A percentile compares a stretch with the other conserved stretches of the same genome.
Evolutionary conservation across 2,329 filamentous ascomycete genomes (phyloP).

Genomic region (Stemphylium lycopersici): DNA sequence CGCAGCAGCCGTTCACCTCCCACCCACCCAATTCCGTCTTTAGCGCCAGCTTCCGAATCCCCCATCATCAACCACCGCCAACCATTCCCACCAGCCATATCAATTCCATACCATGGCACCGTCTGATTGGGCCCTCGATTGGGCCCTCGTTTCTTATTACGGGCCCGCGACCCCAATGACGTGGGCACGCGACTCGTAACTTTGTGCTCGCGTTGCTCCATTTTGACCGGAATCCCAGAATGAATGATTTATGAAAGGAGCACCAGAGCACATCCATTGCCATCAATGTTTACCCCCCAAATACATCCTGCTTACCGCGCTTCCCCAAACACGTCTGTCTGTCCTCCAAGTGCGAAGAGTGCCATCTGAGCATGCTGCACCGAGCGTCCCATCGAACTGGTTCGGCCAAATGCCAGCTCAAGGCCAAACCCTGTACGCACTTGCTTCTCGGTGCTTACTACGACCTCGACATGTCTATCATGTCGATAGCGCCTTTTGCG

Average conservation of each 20-base stretch:
- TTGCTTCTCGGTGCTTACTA: constrained; percentile 18
- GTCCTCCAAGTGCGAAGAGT: no score
- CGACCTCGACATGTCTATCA: constrained; percentile 34
- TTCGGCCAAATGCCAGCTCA: background rate
- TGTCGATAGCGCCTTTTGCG: constrained; percentile 34
- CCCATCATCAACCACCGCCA: constrained; percentile 8
- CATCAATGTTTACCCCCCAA: no score
- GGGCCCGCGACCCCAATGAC: constrained; percentile 11
- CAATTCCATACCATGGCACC: constrained; percentile 7
- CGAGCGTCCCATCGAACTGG: background rate
- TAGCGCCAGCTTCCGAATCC: constrained; percentile 7
- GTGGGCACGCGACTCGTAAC: constrained; percentile 12
- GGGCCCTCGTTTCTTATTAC: background rate
- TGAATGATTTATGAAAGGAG: background rate
- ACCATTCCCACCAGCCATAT: constrained; percentile 7
- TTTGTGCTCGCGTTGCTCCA: background rate
- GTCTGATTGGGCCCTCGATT: constrained; percentile 7
- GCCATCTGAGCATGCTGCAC: background rate
- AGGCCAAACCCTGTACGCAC: background rate
- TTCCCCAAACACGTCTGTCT: no score
- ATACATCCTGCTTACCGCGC: no score
- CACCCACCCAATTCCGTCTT: constrained; percentile 5
- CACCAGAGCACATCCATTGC: no score
- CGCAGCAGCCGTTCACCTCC: constrained; percentile 17
- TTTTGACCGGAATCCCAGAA: background rate